phyloP scores from a whole-genome alignment of 2,329 filamentous ascomycete genomes.

The Ophiocordyceps unilateralis region DNA sequence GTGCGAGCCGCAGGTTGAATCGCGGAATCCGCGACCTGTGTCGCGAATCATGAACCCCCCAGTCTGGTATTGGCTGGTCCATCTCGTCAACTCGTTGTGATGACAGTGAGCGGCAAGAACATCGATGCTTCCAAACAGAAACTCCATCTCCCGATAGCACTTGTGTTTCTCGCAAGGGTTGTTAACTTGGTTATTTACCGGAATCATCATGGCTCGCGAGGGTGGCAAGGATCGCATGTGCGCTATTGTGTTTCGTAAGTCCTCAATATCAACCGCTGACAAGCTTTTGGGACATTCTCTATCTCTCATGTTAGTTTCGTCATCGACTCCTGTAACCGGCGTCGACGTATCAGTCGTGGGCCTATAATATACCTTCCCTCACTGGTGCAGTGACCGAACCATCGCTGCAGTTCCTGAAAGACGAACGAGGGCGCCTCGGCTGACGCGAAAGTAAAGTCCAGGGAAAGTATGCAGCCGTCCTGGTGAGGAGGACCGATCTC shows the following conservation, averaged over 20 bases:
- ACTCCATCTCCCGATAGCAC: not conserved
- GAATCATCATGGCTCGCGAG: not conserved
- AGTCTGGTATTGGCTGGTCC: not conserved
- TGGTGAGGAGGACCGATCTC: not conserved
- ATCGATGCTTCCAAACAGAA: not conserved
- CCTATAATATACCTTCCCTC: not conserved
- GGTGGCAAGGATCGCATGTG: not conserved
- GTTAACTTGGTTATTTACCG: not conserved
- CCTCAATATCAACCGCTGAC: too few species aligned
- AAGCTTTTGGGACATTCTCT: not conserved
- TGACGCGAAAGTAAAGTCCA: not conserved
- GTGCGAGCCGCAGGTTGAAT: not conserved
- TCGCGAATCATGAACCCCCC: not conserved
- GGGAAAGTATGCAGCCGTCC: not conserved
- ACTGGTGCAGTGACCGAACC: not conserved
- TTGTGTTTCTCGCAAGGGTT: not conserved
- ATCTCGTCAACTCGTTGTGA: not conserved
- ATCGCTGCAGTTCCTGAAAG: not conserved
- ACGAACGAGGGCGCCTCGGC: not conserved
- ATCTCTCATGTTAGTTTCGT: not conserved
- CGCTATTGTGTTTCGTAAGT: not conserved
- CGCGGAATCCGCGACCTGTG: not conserved
- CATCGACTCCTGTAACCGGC: too few species aligned
- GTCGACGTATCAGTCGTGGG: too few species aligned
- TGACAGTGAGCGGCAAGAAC: not conserved